A percentile compares a stretch with the other conserved stretches of the same genome.
Conservation (phyloP, 768 basidiomycete species). For the Tephrocybe rancida region DNA sequence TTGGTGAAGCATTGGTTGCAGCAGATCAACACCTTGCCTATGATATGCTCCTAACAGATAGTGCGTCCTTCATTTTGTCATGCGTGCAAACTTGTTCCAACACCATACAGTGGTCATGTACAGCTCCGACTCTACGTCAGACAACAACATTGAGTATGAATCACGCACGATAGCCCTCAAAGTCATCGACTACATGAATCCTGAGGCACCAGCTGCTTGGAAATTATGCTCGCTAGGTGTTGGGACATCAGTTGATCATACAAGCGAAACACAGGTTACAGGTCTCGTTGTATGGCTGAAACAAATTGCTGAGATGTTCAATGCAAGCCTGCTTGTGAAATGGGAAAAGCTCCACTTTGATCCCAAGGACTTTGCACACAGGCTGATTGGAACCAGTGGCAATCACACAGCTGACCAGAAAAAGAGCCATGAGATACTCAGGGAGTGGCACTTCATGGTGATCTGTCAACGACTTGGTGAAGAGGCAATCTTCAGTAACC, state of each 20-base stretch:
- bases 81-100: no score
- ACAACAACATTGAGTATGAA: no score
- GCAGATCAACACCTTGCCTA: no score
- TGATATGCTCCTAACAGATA: no score
- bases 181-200: slow-evolving; percentile 60
- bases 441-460: slow-evolving; percentile 3
- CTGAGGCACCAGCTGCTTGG: slow-evolving; percentile 46
- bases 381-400: slow-evolving; percentile 11
- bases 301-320: background rate
- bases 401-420: slow-evolving; percentile 23
- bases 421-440: slow-evolving; percentile 11
- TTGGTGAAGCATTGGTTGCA: background rate
- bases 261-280: background rate
- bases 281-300: background rate
- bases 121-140: no score
- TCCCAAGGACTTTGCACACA: background rate
- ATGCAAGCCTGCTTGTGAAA: background rate
- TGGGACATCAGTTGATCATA: background rate
- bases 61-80: no score
- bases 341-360: background rate
- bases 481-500: background rate
- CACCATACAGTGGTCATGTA: background rate
- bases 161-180: background rate
- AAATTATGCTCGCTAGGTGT: background rate
- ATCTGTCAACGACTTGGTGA: background rate